These are phyloP conservation scores for Albifimbria verrucaria DNA, from an alignment of 2,329 filamentous ascomycete genomes.

Conservation along the genomic window DNA sequence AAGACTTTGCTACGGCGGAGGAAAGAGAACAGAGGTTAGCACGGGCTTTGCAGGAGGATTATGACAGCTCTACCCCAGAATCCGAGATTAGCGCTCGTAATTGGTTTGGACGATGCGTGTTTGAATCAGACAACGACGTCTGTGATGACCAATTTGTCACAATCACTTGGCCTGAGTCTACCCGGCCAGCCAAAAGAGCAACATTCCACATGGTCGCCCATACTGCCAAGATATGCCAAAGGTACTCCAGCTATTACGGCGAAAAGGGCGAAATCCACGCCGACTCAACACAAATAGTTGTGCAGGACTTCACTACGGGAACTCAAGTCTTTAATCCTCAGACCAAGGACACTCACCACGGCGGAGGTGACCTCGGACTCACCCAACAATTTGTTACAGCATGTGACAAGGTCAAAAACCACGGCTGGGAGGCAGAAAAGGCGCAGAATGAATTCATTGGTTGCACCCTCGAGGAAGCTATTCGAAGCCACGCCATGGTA, in stretches of 20 bases:
- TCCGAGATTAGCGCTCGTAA: constrained; percentile 50
- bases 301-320: constrained; percentile 56
- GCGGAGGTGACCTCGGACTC: constrained; percentile 51
- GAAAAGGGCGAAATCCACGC: constrained; percentile 82
- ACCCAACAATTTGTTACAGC: constrained; percentile 80
- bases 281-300: constrained; percentile 72
- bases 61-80: constrained; percentile 45
- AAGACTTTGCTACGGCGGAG: constrained; percentile 60
- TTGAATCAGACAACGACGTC: constrained; percentile 88
- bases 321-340: constrained; percentile 26
- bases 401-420: constrained; percentile 73
- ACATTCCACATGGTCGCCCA: constrained; percentile 93
- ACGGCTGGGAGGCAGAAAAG: constrained; percentile 59
- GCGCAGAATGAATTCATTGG: constrained; percentile 77
- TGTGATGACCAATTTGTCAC: constrained; percentile 91
- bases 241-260: constrained; percentile 83
- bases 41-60: constrained; percentile 48
- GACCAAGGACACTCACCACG: constrained; percentile 35
- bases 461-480: constrained; percentile 79
- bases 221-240: constrained; percentile 81
- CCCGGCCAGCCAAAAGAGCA: constrained; percentile 73
- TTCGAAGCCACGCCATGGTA: constrained; percentile 88
- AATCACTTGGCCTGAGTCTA: constrained; percentile 75
- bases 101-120: constrained; percentile 95
- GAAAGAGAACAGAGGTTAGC: constrained; percentile 38